Evolutionary conservation across 2,329 filamentous ascomycete species (phyloP), one percentile per base, ranked within the genome.

Genomic region (Aspergillus sojae): DNA sequence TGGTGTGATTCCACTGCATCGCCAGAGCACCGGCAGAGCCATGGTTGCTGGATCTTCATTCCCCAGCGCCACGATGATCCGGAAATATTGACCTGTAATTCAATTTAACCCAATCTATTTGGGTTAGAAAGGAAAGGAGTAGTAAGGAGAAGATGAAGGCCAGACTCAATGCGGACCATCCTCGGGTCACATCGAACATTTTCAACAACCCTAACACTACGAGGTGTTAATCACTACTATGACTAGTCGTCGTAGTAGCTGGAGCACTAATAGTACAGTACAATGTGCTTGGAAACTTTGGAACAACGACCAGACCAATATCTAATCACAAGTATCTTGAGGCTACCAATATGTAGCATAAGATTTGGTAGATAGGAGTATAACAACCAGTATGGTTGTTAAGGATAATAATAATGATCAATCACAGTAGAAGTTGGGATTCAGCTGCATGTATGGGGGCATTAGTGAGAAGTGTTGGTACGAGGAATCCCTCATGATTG

Each of bases 1-100:
- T 68, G 61, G 62, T 60, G 48, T 60, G 57, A 45, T 62, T 52
- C 48, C 57, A 46, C 55, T 65, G 55, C 28, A 36, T 34, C 36
- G 54, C 48, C 19, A 50, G 14, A 52, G 26, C 16, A 32, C 48
- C 26, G 32, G 16, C 48, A 32, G 28, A 62, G 43, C 55, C 28
- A 41, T 61, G 53, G 53, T 32, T 61, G 16, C 41, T 57, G n/a
- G 58, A 57, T 61, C 62, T 56, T 56, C 56, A 55, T 55, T 48
- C 41, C 28, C 62, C 59, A 60, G 53, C 55, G 61, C 57, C 53
- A 63, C 58, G 54, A 55, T 41, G 41, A 59, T 62, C 41, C 28
- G 45, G 56, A 30, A 34, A 59, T 54, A 50, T 53, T 41, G 46
- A 58, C 60, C 54, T 62, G 34, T 39, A 50, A 53, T 41, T 21